Conservation (phyloP, 2,329 filamentous ascomycete genomes). For the Geosmithia putterillii region DNA sequence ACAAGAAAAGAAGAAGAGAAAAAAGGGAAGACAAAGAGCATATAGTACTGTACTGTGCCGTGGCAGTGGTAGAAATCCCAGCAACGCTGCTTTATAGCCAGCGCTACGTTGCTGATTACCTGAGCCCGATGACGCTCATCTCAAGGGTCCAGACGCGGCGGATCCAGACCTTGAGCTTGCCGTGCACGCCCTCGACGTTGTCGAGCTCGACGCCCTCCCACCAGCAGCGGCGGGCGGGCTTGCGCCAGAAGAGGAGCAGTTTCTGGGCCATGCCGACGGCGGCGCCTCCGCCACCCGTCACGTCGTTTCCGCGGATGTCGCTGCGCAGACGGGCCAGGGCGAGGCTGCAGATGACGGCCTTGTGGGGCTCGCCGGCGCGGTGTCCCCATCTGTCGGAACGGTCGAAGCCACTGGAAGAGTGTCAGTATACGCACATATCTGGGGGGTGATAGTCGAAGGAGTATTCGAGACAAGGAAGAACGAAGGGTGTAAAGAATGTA, state of each 20-base stretch:
- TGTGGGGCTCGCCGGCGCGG: slow-evolving; percentile 93
- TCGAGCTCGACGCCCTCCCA: slow-evolving; percentile 96
- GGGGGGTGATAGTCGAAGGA: too few species aligned
- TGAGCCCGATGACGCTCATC: slow-evolving; percentile 88
- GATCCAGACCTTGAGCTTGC: slow-evolving; percentile 96
- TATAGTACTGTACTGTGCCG: background rate
- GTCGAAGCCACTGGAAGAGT: slow-evolving; percentile 67
- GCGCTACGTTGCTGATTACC: slow-evolving; percentile 33
- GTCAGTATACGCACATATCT: too few species aligned
- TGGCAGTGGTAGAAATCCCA: too few species aligned
- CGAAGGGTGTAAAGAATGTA: too few species aligned
- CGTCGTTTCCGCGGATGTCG: slow-evolving; percentile 72
- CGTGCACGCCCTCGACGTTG: slow-evolving; percentile 79
- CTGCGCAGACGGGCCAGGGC: slow-evolving; percentile 86
- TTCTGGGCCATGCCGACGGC: slow-evolving; percentile 98
- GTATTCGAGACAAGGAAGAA: too few species aligned
- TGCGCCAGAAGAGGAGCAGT: slow-evolving; percentile 92
- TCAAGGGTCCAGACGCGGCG: slow-evolving; percentile 95
- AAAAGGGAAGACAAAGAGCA: background rate
- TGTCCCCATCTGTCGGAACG: slow-evolving; percentile 94
- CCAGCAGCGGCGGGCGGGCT: slow-evolving; percentile 93
- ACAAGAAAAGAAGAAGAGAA: background rate
- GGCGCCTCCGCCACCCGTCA: slow-evolving; percentile 56
- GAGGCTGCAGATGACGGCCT: slow-evolving; percentile 95
- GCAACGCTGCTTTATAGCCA: background rate